These are phyloP conservation scores for Penicillium ochrochloron DNA, from an alignment of 495 filamentous ascomycete genomes.

Conservation along the genomic window DNA sequence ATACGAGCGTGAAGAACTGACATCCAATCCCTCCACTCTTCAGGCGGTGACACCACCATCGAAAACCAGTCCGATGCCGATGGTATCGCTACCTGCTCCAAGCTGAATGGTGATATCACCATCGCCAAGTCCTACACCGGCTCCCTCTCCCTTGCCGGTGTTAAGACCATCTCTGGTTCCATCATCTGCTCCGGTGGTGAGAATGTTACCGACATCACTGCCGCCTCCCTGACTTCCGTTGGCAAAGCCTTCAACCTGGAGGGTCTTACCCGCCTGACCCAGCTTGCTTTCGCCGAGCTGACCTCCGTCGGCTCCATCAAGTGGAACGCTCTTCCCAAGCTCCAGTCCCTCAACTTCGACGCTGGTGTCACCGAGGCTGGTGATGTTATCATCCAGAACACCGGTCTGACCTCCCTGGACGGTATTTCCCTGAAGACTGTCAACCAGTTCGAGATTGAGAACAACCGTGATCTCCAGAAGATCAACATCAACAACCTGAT, in stretches of 20 bases:
- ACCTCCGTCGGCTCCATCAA: slow-evolving; percentile 64
- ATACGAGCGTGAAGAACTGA: slow-evolving; percentile 3
- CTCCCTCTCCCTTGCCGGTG: slow-evolving; percentile 47
- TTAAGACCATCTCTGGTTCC: slow-evolving; percentile 69
- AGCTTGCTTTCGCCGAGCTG: slow-evolving; percentile 66
- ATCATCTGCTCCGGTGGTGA: slow-evolving; percentile 64
- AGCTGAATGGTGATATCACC: slow-evolving; percentile 70
- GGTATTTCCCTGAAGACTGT: slow-evolving; percentile 76
- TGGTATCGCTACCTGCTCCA: slow-evolving; percentile 65
- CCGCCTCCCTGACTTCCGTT: slow-evolving; percentile 52
- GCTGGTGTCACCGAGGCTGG: slow-evolving; percentile 64
- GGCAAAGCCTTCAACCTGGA: slow-evolving; percentile 68
- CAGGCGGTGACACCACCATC: slow-evolving; percentile 58
- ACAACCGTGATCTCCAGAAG: slow-evolving; percentile 71
- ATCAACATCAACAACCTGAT: slow-evolving; percentile 72
- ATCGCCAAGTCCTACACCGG: slow-evolving; percentile 59
- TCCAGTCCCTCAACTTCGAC: slow-evolving; percentile 69
- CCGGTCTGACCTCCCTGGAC: slow-evolving; percentile 70
- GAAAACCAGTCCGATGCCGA: slow-evolving; percentile 73
- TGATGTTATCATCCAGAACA: slow-evolving; percentile 78
- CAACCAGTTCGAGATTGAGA: slow-evolving; percentile 72
- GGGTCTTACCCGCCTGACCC: slow-evolving; percentile 66
- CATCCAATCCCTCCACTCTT: neutral
- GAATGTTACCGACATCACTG: slow-evolving; percentile 59
- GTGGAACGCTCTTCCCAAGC: slow-evolving; percentile 73